Evolutionary conservation across 1,139 yeast species (phyloP), one percentile per base, ranked within the genome.

Genomic region (Kazachstania sp.): DNA sequence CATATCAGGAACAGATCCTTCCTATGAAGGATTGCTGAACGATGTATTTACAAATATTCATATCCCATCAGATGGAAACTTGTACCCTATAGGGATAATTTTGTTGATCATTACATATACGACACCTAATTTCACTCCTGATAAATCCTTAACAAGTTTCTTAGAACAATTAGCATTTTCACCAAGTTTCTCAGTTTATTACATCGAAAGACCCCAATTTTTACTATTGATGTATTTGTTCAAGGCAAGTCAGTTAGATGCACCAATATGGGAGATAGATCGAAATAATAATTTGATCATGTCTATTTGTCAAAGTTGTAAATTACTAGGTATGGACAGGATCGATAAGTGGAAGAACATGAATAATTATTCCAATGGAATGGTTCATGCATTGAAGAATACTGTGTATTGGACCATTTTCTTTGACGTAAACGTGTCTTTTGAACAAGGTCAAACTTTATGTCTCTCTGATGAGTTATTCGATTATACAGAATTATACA

Each of bases 141-240:
- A 39, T 26, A 37, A 37, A 26, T 37, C 39, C 3, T 26, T 37
- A 12, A 37, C 29, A 12, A 18, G 39, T 37, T 37, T 37, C 29
- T n/a, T 37, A 7, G 39, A 37, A 26, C 39, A 37, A 26, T 26
- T 37, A n/a, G 39, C 39, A n/a, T 37, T 37, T 15, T 37, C 39
- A n/a, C 39, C 39, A 13, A 37, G 30, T n/a, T 37, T 37, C n/a
- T 37, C 39, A 37, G 39, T 18, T 26, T 13, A 29, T 13, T 39
- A 16, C 4, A 26, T 39, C 3, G 43, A 39, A 20, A 18, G 36
- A 19, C 36, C 36, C 11, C 43, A 39, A 32, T 39, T 39, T 20
- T 32, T 39, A 13, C 12, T 39, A 15, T 18, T 39, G 23, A 39
- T 30, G 23, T 16, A 39, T 20, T 28, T 29, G 19, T 18, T 39